Evolutionary conservation across 2,329 filamentous ascomycete species (phyloP).

Genomic region (Huntiella savannae): DNA sequence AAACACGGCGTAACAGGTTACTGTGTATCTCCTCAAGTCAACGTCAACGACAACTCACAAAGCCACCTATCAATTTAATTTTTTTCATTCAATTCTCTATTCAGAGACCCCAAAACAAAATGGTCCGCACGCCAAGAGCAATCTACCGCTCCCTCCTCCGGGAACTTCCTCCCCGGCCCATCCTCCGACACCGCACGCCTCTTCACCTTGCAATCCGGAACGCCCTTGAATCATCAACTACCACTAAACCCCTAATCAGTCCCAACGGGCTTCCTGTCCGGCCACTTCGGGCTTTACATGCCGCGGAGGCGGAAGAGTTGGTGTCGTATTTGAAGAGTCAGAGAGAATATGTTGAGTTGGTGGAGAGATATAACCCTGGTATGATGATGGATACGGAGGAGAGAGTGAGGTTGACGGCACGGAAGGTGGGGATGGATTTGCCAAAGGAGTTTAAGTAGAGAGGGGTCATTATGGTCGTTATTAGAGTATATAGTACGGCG

Average conservation of each 20-base stretch:
- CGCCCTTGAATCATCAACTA: constrained; percentile 15
- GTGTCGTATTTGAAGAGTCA: constrained; percentile 71
- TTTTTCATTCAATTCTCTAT: neutral
- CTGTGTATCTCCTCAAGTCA: neutral
- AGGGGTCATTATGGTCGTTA: neutral
- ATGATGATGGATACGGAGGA: constrained; percentile 78
- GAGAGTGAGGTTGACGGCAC: constrained; percentile 61
- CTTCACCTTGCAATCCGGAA: constrained; percentile 51
- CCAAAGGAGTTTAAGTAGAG: constrained; percentile 37
- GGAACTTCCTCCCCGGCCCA: constrained; percentile 58
- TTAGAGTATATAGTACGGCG: neutral
- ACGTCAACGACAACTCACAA: neutral
- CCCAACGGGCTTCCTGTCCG: neutral
- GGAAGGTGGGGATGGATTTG: constrained; percentile 78
- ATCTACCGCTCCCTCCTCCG: constrained; percentile 77
- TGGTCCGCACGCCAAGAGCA: constrained; percentile 35
- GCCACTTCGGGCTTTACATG: constrained; percentile 5
- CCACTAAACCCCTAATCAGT: constrained; percentile 12
- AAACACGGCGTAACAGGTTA: too few relatives aligned
- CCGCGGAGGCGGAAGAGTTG: constrained; percentile 46
- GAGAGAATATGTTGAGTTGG: constrained; percentile 56
- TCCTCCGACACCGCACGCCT: constrained; percentile 40
- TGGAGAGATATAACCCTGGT: constrained; percentile 88
- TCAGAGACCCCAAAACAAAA: neutral
- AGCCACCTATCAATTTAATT: neutral